Conservation (phyloP, 192 early-diverging fungal species). For the Backusella macrospora region DNA sequence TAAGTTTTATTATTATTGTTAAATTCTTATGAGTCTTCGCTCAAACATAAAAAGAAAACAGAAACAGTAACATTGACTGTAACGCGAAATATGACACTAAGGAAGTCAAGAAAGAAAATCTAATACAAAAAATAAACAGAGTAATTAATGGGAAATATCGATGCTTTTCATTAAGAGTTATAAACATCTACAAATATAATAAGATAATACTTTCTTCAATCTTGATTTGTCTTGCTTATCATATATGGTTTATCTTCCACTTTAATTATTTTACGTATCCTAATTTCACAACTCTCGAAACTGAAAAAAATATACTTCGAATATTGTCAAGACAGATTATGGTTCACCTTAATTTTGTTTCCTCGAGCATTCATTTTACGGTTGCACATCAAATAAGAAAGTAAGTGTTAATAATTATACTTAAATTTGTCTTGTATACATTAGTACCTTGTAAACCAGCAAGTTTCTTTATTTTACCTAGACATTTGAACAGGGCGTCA, state of each 20-base stretch:
- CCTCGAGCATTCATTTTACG: conserved; percentile 19
- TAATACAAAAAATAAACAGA: conserved; percentile 9
- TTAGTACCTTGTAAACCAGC: conserved; percentile 14
- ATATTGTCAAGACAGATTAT: conserved; percentile 6
- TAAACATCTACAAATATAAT: conserved; percentile 4
- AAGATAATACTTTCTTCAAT: conserved; percentile 16
- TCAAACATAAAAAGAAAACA: no score
- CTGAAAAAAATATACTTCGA: no score
- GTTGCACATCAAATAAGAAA: conserved; percentile 16
- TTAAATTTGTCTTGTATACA: conserved; percentile 17
- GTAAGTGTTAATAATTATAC: conserved; percentile 17
- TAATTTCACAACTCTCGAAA: not conserved
- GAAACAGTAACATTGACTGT: not conserved
- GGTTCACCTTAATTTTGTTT: conserved; percentile 16
- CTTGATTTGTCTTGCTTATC: conserved; percentile 16
- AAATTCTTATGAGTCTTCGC: no score
- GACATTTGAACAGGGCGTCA: conserved; percentile 16
- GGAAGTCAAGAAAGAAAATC: no score
- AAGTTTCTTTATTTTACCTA: conserved; percentile 20
- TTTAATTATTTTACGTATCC: conserved; percentile 5
- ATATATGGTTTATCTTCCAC: conserved; percentile 15
- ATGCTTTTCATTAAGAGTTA: conserved; percentile 11
- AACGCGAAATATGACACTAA: not conserved
- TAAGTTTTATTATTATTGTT: conserved; percentile 22
- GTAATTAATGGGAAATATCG: conserved; percentile 17